Percentiles rank a stretch among this genome's conserved stretches.
phyloP scores from a whole-genome alignment of 352 stramenopile species.

The Globisporangium irregulare region DNA sequence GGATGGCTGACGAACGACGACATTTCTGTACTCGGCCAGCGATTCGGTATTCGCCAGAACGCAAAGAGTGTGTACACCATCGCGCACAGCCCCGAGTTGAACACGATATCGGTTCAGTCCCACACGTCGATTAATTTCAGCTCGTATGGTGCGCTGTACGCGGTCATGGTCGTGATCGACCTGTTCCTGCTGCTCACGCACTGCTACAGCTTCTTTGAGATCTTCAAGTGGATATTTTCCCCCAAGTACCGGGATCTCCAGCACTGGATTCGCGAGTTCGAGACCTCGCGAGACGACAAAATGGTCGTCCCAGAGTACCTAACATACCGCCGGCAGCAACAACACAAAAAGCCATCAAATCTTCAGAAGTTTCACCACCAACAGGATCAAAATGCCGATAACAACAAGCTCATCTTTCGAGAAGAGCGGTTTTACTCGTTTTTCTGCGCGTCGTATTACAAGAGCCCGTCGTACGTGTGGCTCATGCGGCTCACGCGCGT shows the following conservation, averaged over 20 bases:
- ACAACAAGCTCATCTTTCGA: slow-evolving; percentile 2
- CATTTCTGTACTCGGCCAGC: slow-evolving; percentile 17
- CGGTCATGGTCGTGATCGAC: slow-evolving; percentile 24
- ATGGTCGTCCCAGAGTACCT: slow-evolving; percentile 7
- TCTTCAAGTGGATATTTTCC: slow-evolving; percentile 25
- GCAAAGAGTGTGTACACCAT: slow-evolving; percentile 19
- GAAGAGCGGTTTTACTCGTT: slow-evolving; percentile 30
- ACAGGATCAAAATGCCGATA: not conserved
- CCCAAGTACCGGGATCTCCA: slow-evolving; percentile 23
- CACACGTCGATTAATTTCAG: slow-evolving; percentile 19
- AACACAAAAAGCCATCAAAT: not conserved
- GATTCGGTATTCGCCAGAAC: slow-evolving; percentile 24
- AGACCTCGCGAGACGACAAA: slow-evolving; percentile 8
- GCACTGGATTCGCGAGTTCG: slow-evolving; percentile 25
- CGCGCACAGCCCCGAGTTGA: not conserved
- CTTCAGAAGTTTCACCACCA: not conserved
- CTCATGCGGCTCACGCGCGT: slow-evolving; percentile 24
- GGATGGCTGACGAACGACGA: slow-evolving; percentile 23
- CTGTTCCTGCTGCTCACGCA: slow-evolving; percentile 18
- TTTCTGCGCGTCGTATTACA: slow-evolving; percentile 31
- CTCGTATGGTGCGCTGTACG: slow-evolving; percentile 21
- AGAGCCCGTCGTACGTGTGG: slow-evolving; percentile 18
- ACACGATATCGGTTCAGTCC: slow-evolving; percentile 5
- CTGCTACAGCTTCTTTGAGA: slow-evolving; percentile 24
- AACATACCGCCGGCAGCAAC: not conserved